A percentile compares a stretch with the other conserved stretches of the same genome.
Evolutionary conservation across 2,329 filamentous ascomycete species (phyloP).

Genomic region (Clarireedia homoeocarpa): DNA sequence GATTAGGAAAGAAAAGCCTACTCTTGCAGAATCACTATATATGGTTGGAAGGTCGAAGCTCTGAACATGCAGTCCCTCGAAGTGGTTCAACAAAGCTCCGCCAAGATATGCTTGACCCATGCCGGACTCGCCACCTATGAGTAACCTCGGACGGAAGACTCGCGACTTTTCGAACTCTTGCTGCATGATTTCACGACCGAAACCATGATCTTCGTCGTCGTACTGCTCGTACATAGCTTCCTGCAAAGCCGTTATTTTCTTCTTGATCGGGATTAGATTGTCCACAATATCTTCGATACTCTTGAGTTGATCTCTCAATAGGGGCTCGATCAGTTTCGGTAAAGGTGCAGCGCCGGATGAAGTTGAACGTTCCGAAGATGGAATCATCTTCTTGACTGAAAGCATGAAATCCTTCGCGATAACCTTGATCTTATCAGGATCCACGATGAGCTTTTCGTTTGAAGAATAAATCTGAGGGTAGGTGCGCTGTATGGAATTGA

Average conservation of each 20-base stretch:
- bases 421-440: constrained; percentile 75
- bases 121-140: constrained; percentile 73
- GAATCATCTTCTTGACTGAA: constrained; percentile 91
- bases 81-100: constrained; percentile 76
- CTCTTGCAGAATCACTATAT: constrained; percentile 71
- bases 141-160: constrained; percentile 78
- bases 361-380: constrained; percentile 85
- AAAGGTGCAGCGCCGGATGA: constrained; percentile 77
- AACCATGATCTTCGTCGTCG: constrained; percentile 73
- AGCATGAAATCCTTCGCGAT: constrained; percentile 95
- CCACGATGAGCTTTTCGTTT: constrained; percentile 80
- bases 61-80: constrained; percentile 91
- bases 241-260: constrained; percentile 81
- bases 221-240: constrained; percentile 90
- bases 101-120: constrained; percentile 94
- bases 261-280: constrained; percentile 72
- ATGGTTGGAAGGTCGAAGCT: constrained; percentile 87
- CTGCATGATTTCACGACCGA: constrained; percentile 68
- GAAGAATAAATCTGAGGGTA: constrained; percentile 96
- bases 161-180: constrained; percentile 80
- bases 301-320: constrained; percentile 65
- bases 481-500: constrained; percentile 91
- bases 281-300: constrained; percentile 64
- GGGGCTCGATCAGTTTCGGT: constrained; percentile 70
- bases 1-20: constrained; percentile 33